Evolutionary conservation across 179 eudicot species (phyloP), one percentile per base, ranked within the genome.

Genomic region (Vitellaria paradoxa): DNA sequence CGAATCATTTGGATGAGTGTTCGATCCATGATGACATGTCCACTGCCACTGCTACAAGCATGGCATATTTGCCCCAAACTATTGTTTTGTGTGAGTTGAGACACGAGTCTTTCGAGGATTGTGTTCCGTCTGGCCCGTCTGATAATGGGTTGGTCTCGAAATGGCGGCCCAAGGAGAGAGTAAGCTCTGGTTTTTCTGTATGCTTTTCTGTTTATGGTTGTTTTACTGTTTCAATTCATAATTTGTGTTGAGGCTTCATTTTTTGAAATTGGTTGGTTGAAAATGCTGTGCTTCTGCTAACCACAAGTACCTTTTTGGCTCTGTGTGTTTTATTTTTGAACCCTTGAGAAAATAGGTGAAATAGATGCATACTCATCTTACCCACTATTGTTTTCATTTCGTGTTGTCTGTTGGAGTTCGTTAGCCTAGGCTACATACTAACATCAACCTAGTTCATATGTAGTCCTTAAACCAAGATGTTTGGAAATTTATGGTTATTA

Each of bases 131-230:
- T 60, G 96, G 98, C 11, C 98, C 97, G 37, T 83, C 94, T 46
- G 95, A 93, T 42, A 84, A 84, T 70, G 99, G 99, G 50, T 82
- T 90, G 79, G 96, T 95, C 59, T 93, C 98, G 7, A 96, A 89
- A 81, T 96, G 98, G 98, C 89, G 96, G 68, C 96, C 94, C 11
- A 87, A 82, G 80, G 98, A 96, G 57, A 84, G 99, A 56, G 99
- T 93, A 86, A 86, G 87, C 80, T 79, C 50, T 60, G 47, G 47
- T 70, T 60, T 60, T 13, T 40, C 13, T 42, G n/a, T 40, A 65
- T 68, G 56, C 24, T 37, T 37, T 18, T 56, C 7, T 57, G 20
- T 4, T 57, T n/a, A 11, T 47, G 4, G 23, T 40, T 47, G 21
- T 37, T 70, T 60, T 12, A 7, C 15, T 75, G 20, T 5, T 40